phyloP scores from a whole-genome alignment of 2,329 filamentous ascomycete genomes.

The Daldinia sp. region DNA sequence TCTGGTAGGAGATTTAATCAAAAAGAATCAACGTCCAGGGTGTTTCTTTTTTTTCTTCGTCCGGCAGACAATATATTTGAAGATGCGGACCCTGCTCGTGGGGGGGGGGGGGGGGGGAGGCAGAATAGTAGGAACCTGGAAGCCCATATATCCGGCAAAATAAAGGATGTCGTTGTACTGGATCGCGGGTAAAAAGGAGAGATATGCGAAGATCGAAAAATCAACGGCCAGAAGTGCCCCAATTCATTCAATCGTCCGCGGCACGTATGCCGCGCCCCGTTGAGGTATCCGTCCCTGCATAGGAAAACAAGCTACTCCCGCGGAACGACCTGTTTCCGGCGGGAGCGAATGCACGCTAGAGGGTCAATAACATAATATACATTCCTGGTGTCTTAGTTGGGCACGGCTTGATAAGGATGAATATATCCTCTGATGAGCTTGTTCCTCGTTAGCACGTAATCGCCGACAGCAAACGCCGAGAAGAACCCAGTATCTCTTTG shows the following conservation, averaged over 20 bases:
- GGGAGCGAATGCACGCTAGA: conserved; percentile 34
- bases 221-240: conserved; percentile 22
- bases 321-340: conserved; percentile 41
- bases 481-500: neutral
- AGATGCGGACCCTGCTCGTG: conserved; percentile 28
- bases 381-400: conserved; percentile 26
- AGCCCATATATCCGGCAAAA: conserved; percentile 45
- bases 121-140: neutral
- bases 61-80: conserved; percentile 42
- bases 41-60: conserved; percentile 19
- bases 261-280: conserved; percentile 20
- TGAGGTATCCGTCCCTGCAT: conserved; percentile 33
- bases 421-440: conserved; percentile 22
- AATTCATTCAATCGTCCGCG: conserved; percentile 31
- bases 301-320: conserved; percentile 17
- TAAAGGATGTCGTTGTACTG: conserved; percentile 25
- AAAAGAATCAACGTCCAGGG: conserved; percentile 6
- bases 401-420: conserved; percentile 1
- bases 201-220: conserved; percentile 15
- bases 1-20: conserved; percentile 31
- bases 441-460: conserved; percentile 23
- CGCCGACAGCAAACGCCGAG: conserved; percentile 13
- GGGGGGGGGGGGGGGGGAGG: conserved; percentile 16
- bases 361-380: conserved; percentile 20
- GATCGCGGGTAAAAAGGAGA: conserved; percentile 39